Percentiles rank a stretch among this genome's conserved stretches.
phyloP scores from a whole-genome alignment of 805 yeast species.

The Brettanomyces anomalus region DNA sequence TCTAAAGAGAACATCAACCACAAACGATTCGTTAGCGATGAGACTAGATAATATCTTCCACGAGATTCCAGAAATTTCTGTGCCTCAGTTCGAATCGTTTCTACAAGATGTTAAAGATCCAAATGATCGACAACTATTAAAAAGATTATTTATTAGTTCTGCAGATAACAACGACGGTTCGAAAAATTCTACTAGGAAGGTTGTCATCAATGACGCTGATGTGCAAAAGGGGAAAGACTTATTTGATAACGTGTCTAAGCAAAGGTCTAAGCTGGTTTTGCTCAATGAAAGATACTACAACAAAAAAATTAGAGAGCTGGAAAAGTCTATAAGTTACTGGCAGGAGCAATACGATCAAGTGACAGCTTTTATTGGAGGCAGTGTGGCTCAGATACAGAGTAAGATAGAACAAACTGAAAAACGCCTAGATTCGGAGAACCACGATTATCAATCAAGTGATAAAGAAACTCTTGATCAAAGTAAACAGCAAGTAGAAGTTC shows the following conservation, averaged over 20 bases:
- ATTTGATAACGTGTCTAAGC: constrained; percentile 14
- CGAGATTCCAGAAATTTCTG: constrained; percentile 14
- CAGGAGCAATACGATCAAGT: too few species aligned
- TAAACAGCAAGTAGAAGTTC: constrained; percentile 22
- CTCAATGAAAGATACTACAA: constrained; percentile 20
- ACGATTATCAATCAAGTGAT: too few species aligned
- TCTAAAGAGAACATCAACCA: constrained; percentile 5
- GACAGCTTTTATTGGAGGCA: too few species aligned
- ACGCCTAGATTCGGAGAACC: too few species aligned
- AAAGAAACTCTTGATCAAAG: too few species aligned
- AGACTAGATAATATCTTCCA: constrained; percentile 10
- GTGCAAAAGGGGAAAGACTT: constrained; percentile 13
- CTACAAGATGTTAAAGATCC: background rate
- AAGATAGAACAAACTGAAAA: too few species aligned
- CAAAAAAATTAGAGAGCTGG: constrained; percentile 14
- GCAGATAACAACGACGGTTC: constrained; percentile 2
- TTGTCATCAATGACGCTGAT: constrained; percentile 10
- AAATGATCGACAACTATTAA: too few species aligned
- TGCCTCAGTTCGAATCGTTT: background rate
- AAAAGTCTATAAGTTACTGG: constrained; percentile 2
- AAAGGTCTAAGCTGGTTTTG: constrained; percentile 21
- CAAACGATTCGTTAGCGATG: constrained; percentile 9
- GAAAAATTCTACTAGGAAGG: constrained; percentile 6
- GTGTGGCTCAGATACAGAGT: too few species aligned
- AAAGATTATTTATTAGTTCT: too few species aligned